Evolutionary conservation across 768 basidiomycete genomes (phyloP).

Genomic region (Tephrocybe rancida): DNA sequence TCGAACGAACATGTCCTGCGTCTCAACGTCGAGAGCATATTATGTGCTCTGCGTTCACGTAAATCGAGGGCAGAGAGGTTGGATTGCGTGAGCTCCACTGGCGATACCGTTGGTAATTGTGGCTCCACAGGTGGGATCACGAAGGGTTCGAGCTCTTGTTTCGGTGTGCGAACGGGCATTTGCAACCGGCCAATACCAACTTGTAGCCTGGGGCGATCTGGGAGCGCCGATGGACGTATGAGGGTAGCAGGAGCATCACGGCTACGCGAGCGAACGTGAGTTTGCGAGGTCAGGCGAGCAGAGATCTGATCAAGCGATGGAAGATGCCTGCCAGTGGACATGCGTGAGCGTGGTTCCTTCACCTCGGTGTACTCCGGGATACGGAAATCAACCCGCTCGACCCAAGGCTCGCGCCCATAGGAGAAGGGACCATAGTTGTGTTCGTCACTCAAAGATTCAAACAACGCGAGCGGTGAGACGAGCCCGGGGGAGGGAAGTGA

Average conservation of each 20-base stretch:
- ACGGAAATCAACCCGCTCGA: conserved; percentile 70
- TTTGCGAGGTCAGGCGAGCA: conserved; percentile 53
- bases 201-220: conserved; percentile 27
- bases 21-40: conserved; percentile 67
- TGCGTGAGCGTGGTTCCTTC: conserved; percentile 11
- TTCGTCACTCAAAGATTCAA: conserved; percentile 49
- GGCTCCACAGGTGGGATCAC: conserved; percentile 42
- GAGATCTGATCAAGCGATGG: conserved; percentile 82
- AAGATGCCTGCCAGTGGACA: conserved; percentile 29
- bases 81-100: conserved; percentile 51
- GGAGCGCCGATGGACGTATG: conserved; percentile 36
- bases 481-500: conserved; percentile 70
- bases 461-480: conserved; percentile 61
- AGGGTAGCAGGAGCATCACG: conserved; percentile 15
- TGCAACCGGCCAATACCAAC: conserved; percentile 44
- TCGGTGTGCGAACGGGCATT: conserved; percentile 38
- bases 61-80: conserved; percentile 54
- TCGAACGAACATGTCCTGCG: conserved; percentile 54
- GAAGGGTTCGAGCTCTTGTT: conserved; percentile 28
- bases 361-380: conserved; percentile 29
- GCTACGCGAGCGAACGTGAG: conserved; percentile 28
- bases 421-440: conserved; percentile 24
- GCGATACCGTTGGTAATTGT: conserved; percentile 41
- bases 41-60: conserved; percentile 57
- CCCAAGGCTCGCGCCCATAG: conserved; percentile 47